Conservation (phyloP, 2,329 filamentous ascomycete genomes). For the Botrytis sinoallii region DNA sequence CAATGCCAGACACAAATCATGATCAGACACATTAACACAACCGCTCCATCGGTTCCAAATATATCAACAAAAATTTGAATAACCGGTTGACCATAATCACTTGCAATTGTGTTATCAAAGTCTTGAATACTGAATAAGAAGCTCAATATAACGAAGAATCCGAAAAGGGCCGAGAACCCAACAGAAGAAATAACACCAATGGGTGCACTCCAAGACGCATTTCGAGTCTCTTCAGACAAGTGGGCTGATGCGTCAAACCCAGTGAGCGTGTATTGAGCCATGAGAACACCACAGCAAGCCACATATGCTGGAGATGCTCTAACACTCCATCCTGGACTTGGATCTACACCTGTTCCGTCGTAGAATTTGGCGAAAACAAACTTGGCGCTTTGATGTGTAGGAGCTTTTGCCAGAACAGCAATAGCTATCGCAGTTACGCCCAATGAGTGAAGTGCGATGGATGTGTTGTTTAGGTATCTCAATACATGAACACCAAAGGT, state of each 20-base stretch:
- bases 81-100: constrained; percentile 50
- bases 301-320: constrained; percentile 54
- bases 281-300: constrained; percentile 50
- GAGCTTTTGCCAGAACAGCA: constrained; percentile 55
- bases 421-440: constrained; percentile 53
- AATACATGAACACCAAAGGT: constrained; percentile 56
- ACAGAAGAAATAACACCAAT: constrained; percentile 57
- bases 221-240: constrained; percentile 55
- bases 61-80: constrained; percentile 57
- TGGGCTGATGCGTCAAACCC: constrained; percentile 56
- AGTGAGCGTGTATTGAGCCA: constrained; percentile 54
- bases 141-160: constrained; percentile 57
- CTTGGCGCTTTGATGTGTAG: constrained; percentile 51
- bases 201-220: constrained; percentile 55
- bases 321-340: constrained; percentile 49
- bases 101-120: constrained; percentile 47
- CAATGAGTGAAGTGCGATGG: constrained; percentile 52
- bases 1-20: constrained; percentile 62
- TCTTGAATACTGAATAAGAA: constrained; percentile 59
- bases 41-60: constrained; percentile 53
- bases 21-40: constrained; percentile 53
- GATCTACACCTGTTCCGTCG: constrained; percentile 47
- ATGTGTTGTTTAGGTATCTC: constrained; percentile 54
- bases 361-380: constrained; percentile 55
- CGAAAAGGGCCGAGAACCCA: constrained; percentile 53